These are phyloP conservation scores for Fraxinus americana DNA, from an alignment of 257 asterid species.

Conservation along the genomic window DNA sequence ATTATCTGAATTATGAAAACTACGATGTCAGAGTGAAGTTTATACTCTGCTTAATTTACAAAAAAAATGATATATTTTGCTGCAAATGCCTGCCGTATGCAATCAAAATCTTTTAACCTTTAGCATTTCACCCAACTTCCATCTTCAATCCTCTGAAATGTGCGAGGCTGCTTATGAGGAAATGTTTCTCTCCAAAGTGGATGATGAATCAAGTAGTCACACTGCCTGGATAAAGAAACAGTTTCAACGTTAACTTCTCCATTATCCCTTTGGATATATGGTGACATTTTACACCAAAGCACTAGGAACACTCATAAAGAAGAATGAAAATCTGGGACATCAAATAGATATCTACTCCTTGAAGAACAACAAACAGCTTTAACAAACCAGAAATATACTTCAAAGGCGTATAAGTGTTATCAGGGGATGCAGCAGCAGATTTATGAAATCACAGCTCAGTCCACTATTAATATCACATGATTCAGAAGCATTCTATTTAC, in stretches of 20 bases:
- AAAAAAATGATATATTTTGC: not conserved
- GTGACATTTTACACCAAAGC: not conserved
- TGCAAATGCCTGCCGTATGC: not conserved
- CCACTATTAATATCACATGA: not conserved
- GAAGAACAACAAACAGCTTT: not conserved
- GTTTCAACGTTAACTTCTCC: not conserved
- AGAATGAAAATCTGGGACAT: not conserved
- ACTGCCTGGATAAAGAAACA: constrained; percentile 49
- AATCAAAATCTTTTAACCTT: not conserved
- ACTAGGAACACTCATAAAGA: not conserved
- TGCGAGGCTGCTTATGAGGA: constrained; percentile 61
- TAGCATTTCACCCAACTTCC: constrained; percentile 57
- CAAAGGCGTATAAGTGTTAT: not conserved
- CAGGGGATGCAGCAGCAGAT: not conserved
- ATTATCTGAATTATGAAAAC: no score
- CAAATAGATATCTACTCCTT: not conserved
- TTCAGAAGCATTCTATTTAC: not conserved
- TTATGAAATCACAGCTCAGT: not conserved
- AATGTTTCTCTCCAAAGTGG: constrained; percentile 76
- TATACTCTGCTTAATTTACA: not conserved
- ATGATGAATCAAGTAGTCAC: constrained; percentile 70
- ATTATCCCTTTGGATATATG: not conserved
- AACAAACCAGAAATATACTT: not conserved
- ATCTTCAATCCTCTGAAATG: constrained; percentile 57
- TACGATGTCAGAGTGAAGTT: not conserved